Evolutionary conservation across 805 yeast species (phyloP).

Genomic region (Isabelozyma rhagii): DNA sequence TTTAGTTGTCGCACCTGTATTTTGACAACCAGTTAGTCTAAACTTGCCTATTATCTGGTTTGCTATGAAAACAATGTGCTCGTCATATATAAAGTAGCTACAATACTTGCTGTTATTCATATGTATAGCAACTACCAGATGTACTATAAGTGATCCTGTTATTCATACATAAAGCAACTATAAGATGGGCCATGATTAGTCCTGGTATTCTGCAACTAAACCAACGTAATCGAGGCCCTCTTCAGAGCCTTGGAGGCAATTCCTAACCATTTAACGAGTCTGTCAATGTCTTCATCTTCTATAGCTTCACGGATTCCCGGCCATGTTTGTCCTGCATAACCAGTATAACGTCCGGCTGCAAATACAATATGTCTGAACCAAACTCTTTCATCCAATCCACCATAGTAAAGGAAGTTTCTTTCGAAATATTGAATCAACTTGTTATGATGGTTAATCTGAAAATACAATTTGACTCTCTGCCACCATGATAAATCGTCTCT

Average conservation of each 20-base stretch:
- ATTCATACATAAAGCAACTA: too few species aligned
- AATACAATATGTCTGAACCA: slow-evolving; percentile 66
- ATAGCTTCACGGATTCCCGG: slow-evolving; percentile 62
- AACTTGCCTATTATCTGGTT: too few species aligned
- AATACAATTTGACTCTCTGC: slow-evolving; percentile 30
- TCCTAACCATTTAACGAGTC: slow-evolving; percentile 43
- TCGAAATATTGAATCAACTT: slow-evolving; percentile 45
- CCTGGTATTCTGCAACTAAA: not conserved
- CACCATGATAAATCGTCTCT: slow-evolving; percentile 31
- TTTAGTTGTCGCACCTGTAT: too few species aligned
- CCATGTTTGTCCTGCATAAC: slow-evolving; percentile 48
- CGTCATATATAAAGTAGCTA: too few species aligned
- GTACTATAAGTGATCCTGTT: too few species aligned
- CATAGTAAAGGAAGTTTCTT: slow-evolving; percentile 46
- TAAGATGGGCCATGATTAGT: not conserved
- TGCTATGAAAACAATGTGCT: too few species aligned
- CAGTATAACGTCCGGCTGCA: slow-evolving; percentile 56
- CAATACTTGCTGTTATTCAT: too few species aligned
- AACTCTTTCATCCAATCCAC: slow-evolving; percentile 46
- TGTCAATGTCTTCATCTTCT: slow-evolving; percentile 42
- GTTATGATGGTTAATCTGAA: slow-evolving; percentile 31
- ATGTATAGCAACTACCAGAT: too few species aligned
- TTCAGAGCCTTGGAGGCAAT: slow-evolving; percentile 36
- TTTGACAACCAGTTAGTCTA: too few species aligned
- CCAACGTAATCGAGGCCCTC: slow-evolving; percentile 18